A percentile compares a stretch with the other conserved stretches of the same genome.
Conservation (phyloP, 768 basidiomycete species). For the Termitomyces bulborhizus region DNA sequence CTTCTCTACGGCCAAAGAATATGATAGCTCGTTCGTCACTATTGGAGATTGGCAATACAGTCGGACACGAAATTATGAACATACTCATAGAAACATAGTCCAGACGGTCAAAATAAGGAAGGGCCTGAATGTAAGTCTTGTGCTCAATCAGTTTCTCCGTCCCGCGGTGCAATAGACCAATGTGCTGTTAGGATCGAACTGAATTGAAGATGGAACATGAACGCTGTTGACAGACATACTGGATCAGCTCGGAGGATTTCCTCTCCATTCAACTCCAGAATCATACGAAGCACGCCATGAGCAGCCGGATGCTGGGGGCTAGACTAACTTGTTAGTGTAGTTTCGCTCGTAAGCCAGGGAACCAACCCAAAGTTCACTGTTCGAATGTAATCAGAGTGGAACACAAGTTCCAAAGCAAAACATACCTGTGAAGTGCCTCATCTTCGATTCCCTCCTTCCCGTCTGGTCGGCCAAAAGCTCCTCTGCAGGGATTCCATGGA, state of each 20-base stretch:
- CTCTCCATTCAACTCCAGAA: constrained; percentile 96
- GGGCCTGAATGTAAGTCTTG: constrained; percentile 95
- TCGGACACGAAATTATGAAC: constrained; percentile 22
- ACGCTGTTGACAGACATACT: constrained; percentile 32
- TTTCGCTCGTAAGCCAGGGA: not conserved
- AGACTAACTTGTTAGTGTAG: not conserved
- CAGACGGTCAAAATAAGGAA: constrained; percentile 97
- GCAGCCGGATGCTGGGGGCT: constrained; percentile 98
- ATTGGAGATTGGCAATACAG: not conserved
- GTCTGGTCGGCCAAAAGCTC: constrained; percentile 75
- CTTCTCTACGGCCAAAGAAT: constrained; percentile 96
- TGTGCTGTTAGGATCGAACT: constrained; percentile 49
- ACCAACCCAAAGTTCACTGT: constrained; percentile 92
- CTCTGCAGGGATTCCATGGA: constrained; percentile 71
- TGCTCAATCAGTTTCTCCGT: constrained; percentile 99
- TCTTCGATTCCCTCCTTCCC: constrained; percentile 64
- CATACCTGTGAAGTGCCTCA: constrained; percentile 91
- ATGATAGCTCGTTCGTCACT: constrained; percentile 99
- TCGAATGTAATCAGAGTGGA: constrained; percentile 6
- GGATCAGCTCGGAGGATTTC: constrained; percentile 87
- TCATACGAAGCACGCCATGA: constrained; percentile 96
- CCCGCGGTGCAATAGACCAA: constrained; percentile 93
- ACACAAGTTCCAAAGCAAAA: not conserved
- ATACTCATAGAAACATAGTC: constrained; percentile 99
- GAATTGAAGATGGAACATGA: not conserved